These are phyloP conservation scores for Naganishia antarctica DNA, from an alignment of 768 basidiomycete genomes.

Conservation along the genomic window DNA sequence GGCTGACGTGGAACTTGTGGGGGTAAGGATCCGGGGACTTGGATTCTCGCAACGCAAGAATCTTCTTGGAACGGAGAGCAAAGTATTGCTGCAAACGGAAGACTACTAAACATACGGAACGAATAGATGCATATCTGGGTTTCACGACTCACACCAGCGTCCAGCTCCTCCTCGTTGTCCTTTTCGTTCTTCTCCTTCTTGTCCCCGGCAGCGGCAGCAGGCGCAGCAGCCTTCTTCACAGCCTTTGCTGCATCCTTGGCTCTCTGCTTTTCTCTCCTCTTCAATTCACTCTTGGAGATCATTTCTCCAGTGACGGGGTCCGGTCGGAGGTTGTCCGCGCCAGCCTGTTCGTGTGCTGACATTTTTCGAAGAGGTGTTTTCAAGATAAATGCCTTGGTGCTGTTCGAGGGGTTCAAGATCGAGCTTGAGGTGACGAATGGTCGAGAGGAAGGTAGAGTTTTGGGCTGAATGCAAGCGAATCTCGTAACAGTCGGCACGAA, in stretches of 20 bases:
- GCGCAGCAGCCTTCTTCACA: slow-evolving; percentile 56
- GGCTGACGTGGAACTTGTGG: slow-evolving; percentile 92
- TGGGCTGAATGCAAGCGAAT: neutral
- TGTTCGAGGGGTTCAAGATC: slow-evolving; percentile 1
- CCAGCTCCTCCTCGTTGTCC: slow-evolving; percentile 73
- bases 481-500: slow-evolving; percentile 15
- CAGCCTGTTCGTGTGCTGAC: slow-evolving; percentile 41
- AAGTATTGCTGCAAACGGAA: slow-evolving; percentile 75
- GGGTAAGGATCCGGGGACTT: slow-evolving; percentile 92
- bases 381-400: neutral
- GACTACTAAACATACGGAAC: neutral
- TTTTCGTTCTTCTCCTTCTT: slow-evolving; percentile 44
- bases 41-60: slow-evolving; percentile 75
- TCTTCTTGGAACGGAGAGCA: slow-evolving; percentile 82
- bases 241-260: slow-evolving; percentile 69
- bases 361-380: slow-evolving; percentile 32
- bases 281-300: slow-evolving; percentile 98
- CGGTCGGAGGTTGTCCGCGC: slow-evolving; percentile 47
- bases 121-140: neutral
- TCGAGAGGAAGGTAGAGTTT: slow-evolving; percentile 5
- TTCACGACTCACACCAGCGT: slow-evolving; percentile 68
- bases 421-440: slow-evolving; percentile 21
- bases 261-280: slow-evolving; percentile 83
- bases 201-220: slow-evolving; percentile 36
- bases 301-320: slow-evolving; percentile 79